Base-by-base conservation (phyloP, 2,329 filamentous ascomycete species). In the Myrmaecium sp. region DNA sequence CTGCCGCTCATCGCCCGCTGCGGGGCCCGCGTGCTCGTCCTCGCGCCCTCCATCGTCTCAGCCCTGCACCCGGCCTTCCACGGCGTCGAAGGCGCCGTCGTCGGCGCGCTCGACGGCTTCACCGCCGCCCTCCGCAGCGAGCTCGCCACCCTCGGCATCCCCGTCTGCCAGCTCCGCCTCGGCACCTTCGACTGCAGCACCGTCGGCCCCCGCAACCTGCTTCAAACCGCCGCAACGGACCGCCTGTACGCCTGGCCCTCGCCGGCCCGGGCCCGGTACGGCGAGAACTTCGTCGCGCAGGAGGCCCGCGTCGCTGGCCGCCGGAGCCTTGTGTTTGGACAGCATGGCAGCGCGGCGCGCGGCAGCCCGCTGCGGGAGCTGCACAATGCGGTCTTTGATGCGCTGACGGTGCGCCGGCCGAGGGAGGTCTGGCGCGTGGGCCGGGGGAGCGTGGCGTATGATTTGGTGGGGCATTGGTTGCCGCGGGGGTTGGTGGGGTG, bases 331-430 rank as follows among this genome's bases (percentile, higher is more conserved):
- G n/a, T n/a, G n/a, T 55, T 60, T 24, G 54, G 51, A 29, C 49
- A 58, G 25, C 51, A 57, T 27, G 53, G 54, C 7, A 51, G 48
- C 31, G 40, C 41, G 4, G 41, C 54, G 17, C 67, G 65, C 26
- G 78, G 79, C 19, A 83, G 73, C 33, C 73, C 76, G 3, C 60
- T 92, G 23, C 65, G 80, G 17, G 73, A 78, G 35, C 63, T 98
- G 29, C 80, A 95, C 52, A 75, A 82, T 43, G 74, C 79, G 2
- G 75, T 98, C 6, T 91, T 94, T 46, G 86, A 95, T 47, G 80
- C 89, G 17, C 67, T 95, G 29, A 74, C 80, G 36, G 66, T 69
- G 22, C 66, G 66, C 37, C 46, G 48, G 25, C 66, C 64, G 14
- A 60, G 58, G 24, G 59, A 67, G 18, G 67, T 78, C 2, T 68